Base-by-base conservation (phyloP, 1,284 basidiomycete genomes). In the Ustilago loliicola region DNA sequence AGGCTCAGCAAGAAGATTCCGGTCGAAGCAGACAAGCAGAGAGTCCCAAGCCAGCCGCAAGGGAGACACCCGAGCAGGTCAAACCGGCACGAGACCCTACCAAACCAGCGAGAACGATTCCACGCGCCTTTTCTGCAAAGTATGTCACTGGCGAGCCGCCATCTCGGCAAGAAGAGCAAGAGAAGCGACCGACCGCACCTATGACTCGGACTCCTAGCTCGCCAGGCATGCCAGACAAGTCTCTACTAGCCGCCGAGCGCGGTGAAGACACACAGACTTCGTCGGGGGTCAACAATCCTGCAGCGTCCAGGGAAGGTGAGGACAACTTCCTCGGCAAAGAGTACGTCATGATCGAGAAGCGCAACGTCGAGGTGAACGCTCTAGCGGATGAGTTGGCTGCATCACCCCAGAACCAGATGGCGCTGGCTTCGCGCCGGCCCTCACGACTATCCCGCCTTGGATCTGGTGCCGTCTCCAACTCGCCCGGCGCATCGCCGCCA, bases 281-380 rank as follows among this genome's bases (percentile, higher is more conserved):
- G 17, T 15, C 23, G 7, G 45, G 38, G 19, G 27, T 25, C 13
- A 45, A 51, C 21, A 27, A 63, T 27, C 42, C 58, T 11, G 56
- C 58, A n/a, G 27, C 50, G 2, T 69, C 66, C 1, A 34, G 58
- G 15, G 65, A 61, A 10, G 69, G 66, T 29, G 77, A 80, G 27
- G 79, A 80, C 52, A 78, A 73, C 58, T 77, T 87, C n/a, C 77
- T 87, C 5, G 87, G 87, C 1, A 82, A 83, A 30, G 89, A 90
- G 58, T 90, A 90, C 77, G 89, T 90, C 5, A 88, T 90, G 38
- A 88, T 90, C 15, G 89, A 90, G 83, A 90, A 90, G 84, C 85
- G 88, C 36, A 89, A 88, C 2, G 89, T 90, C 13, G 89, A 90
- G 82, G 88, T 90, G 74, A 90, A 90, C 64, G 88, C 88, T 10